Base-by-base conservation (phyloP, 73 alveolate species). In the Blepharisma japonicum region DNA sequence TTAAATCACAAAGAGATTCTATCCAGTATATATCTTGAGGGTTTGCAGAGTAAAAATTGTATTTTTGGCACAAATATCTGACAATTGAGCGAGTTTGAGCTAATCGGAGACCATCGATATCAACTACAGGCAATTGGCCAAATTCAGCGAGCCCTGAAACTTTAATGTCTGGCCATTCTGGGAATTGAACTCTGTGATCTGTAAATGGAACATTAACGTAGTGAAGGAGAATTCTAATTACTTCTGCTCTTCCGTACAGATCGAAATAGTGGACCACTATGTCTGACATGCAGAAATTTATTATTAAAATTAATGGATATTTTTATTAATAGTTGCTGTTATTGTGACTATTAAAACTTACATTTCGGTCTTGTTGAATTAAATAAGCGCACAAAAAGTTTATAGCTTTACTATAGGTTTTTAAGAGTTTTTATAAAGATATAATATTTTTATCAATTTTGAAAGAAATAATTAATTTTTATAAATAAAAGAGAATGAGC, bases 71-170 rank as follows among this genome's bases (percentile, higher is more conserved):
- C 55, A 91, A 81, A 67, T 66, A 77, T 80, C 89, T 83, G 55
- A 85, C 78, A 42, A 88, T 88, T 25, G 94, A 87, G 76, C 50
- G 78, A 54, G 85, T 68, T 80, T 91, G 95, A n/a, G 54, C 39
- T 71, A 77, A 84, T 53, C 54, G 46, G 76, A 84, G 78, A 5
- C 90, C 94, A 55, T 85, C 92, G 49, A 71, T 71, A 38, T 91
- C 95, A 66, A 91, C 72, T 7, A 71, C 81, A n/a, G 95, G 95
- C 27, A 91, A 68, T 42, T 88, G 89, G 50, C 85, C 91, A 39
- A 81, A 87, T 61, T 83, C 89, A 32, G 42, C 42, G 42, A 32
- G 42, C 42, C 42, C 42, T 32, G 42, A 32, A 23, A 77, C 83
- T 61, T 77, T 81, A 14, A 11, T 1, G 6, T 46, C 45, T 6